These are phyloP conservation scores for Pestalotiopsis sp. DNA, from an alignment of 2,329 filamentous ascomycete species.

Conservation along the genomic window DNA sequence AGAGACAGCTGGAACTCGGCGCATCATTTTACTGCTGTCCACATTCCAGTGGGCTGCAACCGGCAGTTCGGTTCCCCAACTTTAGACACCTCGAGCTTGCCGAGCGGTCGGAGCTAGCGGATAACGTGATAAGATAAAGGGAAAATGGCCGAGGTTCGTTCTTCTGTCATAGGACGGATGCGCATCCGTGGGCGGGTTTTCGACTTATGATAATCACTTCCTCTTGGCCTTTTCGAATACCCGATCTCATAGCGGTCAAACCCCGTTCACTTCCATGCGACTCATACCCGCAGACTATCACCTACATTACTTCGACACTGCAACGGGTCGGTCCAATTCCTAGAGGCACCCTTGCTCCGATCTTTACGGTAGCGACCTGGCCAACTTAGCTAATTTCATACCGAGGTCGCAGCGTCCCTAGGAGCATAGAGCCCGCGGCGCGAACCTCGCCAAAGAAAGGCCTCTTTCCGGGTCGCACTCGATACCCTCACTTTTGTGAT, in stretches of 20 bases:
- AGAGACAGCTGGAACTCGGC: not conserved
- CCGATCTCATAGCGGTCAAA: not conserved
- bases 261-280: not conserved
- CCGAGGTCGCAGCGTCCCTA: conserved; percentile 11
- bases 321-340: not conserved
- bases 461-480: not conserved
- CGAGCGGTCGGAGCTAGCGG: conserved; percentile 2
- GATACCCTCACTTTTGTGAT: not conserved
- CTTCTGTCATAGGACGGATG: not conserved
- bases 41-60: conserved; percentile 8
- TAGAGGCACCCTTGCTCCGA: conserved; percentile 2
- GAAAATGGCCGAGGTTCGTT: conserved; percentile 32
- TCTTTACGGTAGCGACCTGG: not conserved
- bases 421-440: not conserved
- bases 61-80: conserved; percentile 10
- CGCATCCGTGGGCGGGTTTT: not conserved
- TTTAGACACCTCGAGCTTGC: conserved; percentile 3
- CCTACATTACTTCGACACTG: not conserved
- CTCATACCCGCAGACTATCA: not conserved
- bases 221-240: not conserved
- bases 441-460: not conserved
- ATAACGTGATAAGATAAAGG: conserved; percentile 18
- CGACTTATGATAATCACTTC: not conserved
- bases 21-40: not conserved
- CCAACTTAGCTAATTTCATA: conserved; percentile 10